Conservation (phyloP, 169 alveolate species). For the Eimeria maxima region DNA sequence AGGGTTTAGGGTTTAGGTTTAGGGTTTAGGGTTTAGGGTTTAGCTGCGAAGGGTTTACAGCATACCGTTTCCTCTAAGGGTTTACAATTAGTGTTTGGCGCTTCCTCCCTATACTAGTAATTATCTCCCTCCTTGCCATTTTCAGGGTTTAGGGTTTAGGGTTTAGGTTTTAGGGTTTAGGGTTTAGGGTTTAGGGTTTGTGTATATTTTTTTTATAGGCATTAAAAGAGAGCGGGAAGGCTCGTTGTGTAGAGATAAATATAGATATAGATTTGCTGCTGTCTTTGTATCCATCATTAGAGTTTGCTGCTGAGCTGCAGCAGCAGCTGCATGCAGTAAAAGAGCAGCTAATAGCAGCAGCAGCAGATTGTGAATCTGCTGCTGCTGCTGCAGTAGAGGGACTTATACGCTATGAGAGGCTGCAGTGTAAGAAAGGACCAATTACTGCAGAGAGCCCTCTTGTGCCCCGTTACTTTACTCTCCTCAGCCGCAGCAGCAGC, state of each 20-base stretch:
- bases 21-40: constrained; percentile 17
- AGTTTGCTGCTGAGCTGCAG: background rate
- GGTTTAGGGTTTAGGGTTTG: constrained; percentile 15
- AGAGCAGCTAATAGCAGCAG: constrained; percentile 9
- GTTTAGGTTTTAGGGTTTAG: background rate
- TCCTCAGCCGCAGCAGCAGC: constrained; percentile 17
- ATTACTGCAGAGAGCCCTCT: constrained; percentile 86
- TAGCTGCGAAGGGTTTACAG: no score
- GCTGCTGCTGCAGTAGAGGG: constrained; percentile 63
- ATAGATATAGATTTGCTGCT: background rate
- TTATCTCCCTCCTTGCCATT: no score
- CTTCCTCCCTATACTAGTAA: no score
- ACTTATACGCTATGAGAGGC: constrained; percentile 83
- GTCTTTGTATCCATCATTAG: background rate
- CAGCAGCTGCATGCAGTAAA: background rate
- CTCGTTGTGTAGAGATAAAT: background rate
- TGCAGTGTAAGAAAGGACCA: constrained; percentile 85
- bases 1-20: background rate
- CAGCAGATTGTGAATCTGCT: background rate
- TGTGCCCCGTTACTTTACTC: constrained; percentile 71
- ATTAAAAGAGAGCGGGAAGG: constrained; percentile 76
- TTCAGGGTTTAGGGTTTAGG: background rate
- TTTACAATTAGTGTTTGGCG: no score
- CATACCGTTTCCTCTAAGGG: no score
- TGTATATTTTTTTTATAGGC: constrained; percentile 77